Evolutionary conservation across 345 rosid species (phyloP).

Genomic region (Odontarrhena argentea): DNA sequence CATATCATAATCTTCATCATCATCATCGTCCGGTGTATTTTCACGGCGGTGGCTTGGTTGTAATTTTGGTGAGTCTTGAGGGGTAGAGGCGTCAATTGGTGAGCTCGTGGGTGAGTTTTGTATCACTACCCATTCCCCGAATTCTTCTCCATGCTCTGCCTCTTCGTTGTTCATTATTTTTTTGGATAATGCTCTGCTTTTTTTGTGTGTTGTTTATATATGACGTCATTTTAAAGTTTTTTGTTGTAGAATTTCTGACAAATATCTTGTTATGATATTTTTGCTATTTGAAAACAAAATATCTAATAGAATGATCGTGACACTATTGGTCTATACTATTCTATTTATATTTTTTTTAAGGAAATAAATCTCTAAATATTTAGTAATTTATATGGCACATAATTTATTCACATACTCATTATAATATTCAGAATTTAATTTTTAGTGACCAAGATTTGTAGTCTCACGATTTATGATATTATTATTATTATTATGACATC

Average conservation of each 20-base stretch:
- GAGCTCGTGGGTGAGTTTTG: conserved; percentile 25
- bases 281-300: conserved; percentile 7
- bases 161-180: conserved; percentile 31
- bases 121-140: conserved; percentile 41
- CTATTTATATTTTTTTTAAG: not conserved
- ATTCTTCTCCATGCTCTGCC: conserved; percentile 39
- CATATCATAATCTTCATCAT: conserved; percentile 9
- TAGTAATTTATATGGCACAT: too few relatives aligned
- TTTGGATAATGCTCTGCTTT: conserved; percentile 29
- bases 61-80: conserved; percentile 22
- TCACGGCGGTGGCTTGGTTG: conserved; percentile 28
- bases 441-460: too few relatives aligned
- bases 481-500: too few relatives aligned
- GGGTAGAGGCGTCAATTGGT: conserved; percentile 19
- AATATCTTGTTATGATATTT: conserved; percentile 26
- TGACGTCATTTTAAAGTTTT: conserved; percentile 26
- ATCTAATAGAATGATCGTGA: conserved; percentile 34
- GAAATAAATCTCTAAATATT: not conserved
- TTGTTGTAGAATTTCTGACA: not conserved
- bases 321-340: conserved; percentile 25
- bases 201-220: conserved; percentile 20
- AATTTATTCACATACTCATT: too few relatives aligned
- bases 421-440: too few relatives aligned
- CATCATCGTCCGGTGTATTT: not conserved
- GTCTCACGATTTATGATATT: too few relatives aligned